Evolutionary conservation across 1,284 basidiomycete genomes (phyloP).

Genomic region (Microbotryomycetes sp.): DNA sequence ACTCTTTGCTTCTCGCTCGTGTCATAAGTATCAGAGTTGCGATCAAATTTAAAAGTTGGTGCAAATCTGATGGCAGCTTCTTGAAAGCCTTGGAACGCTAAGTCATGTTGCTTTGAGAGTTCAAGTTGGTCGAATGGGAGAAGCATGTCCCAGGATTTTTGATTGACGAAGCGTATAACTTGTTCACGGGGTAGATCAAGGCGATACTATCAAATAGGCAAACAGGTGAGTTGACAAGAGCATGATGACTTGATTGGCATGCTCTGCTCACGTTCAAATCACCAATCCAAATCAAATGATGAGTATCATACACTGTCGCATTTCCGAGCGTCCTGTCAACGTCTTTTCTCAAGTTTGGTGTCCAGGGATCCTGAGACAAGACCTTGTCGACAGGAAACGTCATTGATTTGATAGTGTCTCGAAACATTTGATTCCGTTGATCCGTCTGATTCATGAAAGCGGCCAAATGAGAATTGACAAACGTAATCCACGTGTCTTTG

Average conservation of each 20-base stretch:
- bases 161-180: constrained; percentile 61
- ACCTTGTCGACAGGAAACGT: constrained; percentile 52
- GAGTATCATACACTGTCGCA: constrained; percentile 4
- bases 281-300: constrained; percentile 58
- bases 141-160: constrained; percentile 59
- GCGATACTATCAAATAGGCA: constrained; percentile 71
- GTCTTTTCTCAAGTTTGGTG: constrained; percentile 8
- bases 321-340: neutral
- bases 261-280: constrained; percentile 23
- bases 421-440: constrained; percentile 76
- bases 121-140: constrained; percentile 61
- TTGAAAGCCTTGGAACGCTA: constrained; percentile 30
- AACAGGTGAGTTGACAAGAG: constrained; percentile 3
- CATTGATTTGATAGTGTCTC: constrained; percentile 69
- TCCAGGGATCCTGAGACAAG: constrained; percentile 31
- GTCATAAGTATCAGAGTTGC: constrained; percentile 69
- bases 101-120: constrained; percentile 10
- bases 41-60: constrained; percentile 98
- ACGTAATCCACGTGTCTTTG: constrained; percentile 84
- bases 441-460: constrained; percentile 82
- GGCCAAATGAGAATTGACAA: constrained; percentile 93
- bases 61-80: constrained; percentile 26
- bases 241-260: neutral
- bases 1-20: constrained; percentile 81
- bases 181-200: constrained; percentile 82